These are phyloP conservation scores for Aspergillus pseudoviridinutans DNA, from an alignment of 2,329 filamentous ascomycete species.

Conservation along the genomic window DNA sequence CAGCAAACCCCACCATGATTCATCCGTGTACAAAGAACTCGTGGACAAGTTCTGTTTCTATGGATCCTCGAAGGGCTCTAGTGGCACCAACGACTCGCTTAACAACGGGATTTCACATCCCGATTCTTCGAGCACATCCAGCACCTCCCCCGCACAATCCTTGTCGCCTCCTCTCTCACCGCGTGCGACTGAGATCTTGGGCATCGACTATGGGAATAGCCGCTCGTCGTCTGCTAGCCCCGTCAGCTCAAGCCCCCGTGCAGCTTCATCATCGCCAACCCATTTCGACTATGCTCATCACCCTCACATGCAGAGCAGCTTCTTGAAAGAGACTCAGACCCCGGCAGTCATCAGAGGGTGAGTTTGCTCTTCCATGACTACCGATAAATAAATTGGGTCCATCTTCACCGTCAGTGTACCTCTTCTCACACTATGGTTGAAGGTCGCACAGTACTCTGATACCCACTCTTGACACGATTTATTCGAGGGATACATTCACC, in stretches of 20 bases:
- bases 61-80: conserved; percentile 45
- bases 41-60: conserved; percentile 98
- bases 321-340: conserved; percentile 45
- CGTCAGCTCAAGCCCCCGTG: conserved; percentile 30
- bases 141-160: conserved; percentile 9
- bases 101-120: neutral
- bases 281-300: conserved; percentile 43
- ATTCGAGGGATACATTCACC: neutral
- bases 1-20: conserved; percentile 69
- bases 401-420: neutral
- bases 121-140: neutral
- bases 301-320: conserved; percentile 37
- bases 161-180: conserved; percentile 25
- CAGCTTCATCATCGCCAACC: conserved; percentile 30
- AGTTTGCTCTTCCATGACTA: conserved; percentile 17
- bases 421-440: neutral
- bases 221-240: conserved; percentile 41
- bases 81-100: neutral
- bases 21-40: conserved; percentile 90
- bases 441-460: neutral
- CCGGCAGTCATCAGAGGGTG: conserved; percentile 40
- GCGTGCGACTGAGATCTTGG: conserved; percentile 15
- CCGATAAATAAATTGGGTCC: neutral
- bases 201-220: conserved; percentile 26
- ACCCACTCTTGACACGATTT: neutral